Evolutionary conservation across 192 early-diverging fungal species (phyloP).

Genomic region (Chytriomyces confervae): DNA sequence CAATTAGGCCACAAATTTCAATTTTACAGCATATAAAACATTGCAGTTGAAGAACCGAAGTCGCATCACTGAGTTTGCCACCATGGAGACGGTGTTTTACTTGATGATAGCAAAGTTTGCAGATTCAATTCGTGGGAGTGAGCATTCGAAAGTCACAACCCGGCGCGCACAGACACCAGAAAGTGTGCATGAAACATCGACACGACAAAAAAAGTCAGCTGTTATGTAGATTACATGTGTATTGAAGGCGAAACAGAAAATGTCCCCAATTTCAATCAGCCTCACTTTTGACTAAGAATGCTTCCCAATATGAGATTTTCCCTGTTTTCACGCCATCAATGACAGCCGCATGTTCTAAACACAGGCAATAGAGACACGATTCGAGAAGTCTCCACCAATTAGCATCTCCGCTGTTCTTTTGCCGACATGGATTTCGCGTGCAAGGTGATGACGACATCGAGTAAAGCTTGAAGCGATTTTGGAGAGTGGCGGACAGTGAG

Average conservation of each 20-base stretch:
- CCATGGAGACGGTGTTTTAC: slow-evolving; percentile 14
- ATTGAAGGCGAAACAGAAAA: too few relatives aligned
- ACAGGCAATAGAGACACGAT: slow-evolving; percentile 20
- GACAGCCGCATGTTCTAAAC: not conserved
- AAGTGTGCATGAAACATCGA: too few relatives aligned
- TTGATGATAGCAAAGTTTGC: slow-evolving; percentile 12
- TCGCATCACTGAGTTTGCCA: not conserved
- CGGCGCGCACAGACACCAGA: too few relatives aligned
- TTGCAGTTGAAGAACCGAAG: not conserved
- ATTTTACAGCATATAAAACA: slow-evolving; percentile 4
- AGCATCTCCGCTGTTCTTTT: slow-evolving; percentile 11
- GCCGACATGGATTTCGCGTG: not conserved
- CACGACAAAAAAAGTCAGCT: too few relatives aligned
- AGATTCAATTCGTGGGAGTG: not conserved
- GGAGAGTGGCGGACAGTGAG: slow-evolving; percentile 8
- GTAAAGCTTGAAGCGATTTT: not conserved
- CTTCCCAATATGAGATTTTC: not conserved
- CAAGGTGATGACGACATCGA: slow-evolving; percentile 8
- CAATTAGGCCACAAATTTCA: not conserved
- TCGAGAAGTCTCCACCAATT: slow-evolving; percentile 26
- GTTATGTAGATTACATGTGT: too few relatives aligned
- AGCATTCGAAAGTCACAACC: too few relatives aligned
- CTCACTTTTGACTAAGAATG: too few relatives aligned
- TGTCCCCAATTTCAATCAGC: too few relatives aligned
- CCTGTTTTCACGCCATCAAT: slow-evolving; percentile 11